A percentile compares a stretch with the other conserved stretches of the same genome.
Conservation (phyloP, 2,329 filamentous ascomycete genomes). For the Botrytis medusae region DNA sequence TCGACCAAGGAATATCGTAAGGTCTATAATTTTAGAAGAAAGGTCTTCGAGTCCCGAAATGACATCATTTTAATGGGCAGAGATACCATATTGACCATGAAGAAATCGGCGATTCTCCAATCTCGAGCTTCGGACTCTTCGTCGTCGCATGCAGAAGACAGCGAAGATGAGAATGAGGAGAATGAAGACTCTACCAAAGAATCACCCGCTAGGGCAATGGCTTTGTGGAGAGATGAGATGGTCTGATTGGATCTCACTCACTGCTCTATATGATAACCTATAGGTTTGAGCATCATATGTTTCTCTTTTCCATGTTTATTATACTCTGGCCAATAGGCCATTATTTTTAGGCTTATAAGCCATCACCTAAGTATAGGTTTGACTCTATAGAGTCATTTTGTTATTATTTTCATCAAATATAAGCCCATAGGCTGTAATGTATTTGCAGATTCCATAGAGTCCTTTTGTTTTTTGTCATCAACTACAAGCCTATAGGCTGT, state of each 20-base stretch:
- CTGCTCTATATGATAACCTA: not conserved
- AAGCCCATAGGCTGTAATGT: not conserved
- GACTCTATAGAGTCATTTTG: not conserved
- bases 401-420: not conserved
- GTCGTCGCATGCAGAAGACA: not conserved
- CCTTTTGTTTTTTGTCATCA: not conserved
- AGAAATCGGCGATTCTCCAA: not conserved
- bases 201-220: not conserved
- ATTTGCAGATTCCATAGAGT: not conserved
- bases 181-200: not conserved
- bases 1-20: not conserved
- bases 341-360: not conserved
- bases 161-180: not conserved
- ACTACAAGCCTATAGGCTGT: not conserved
- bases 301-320: not conserved
- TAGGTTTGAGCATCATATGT: not conserved
- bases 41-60: not conserved
- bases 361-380: not conserved
- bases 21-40: not conserved
- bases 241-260: not conserved
- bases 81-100: not conserved
- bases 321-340: not conserved
- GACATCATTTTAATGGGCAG: not conserved
- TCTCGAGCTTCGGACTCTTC: not conserved
- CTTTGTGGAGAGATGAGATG: not conserved